Evolutionary conservation across 768 basidiomycete genomes (phyloP).

Genomic region (Leccinum incarnatum): DNA sequence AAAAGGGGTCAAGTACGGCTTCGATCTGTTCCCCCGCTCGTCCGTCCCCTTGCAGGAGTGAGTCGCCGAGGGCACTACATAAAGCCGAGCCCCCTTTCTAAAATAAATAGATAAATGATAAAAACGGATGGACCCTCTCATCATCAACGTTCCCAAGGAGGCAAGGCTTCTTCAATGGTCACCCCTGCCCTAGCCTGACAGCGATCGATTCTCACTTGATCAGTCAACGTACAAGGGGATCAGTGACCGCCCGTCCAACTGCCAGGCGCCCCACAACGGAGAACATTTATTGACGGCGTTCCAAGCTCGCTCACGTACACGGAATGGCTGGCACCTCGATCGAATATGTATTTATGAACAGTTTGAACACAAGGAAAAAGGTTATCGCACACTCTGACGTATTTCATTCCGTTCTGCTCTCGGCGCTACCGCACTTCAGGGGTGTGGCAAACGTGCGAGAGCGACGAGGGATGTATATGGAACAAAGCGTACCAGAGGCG

Average conservation of each 20-base stretch:
- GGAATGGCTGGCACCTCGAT: background rate
- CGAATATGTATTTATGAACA: background rate
- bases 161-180: background rate
- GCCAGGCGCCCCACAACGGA: background rate
- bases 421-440: background rate
- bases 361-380: background rate
- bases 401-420: background rate
- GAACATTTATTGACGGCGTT: background rate
- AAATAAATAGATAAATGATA: background rate
- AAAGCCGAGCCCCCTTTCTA: background rate
- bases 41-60: background rate
- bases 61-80: background rate
- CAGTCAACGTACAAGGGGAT: background rate
- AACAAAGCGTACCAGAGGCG: background rate
- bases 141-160: background rate
- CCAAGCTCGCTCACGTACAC: background rate
- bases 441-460: background rate
- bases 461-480: background rate
- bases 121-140: background rate
- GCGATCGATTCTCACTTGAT: background rate
- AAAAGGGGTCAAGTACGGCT: background rate
- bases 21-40: background rate
- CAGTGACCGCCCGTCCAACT: background rate
- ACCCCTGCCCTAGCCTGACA: background rate
- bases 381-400: background rate